Evolutionary conservation across 257 asterid genomes (phyloP).

Genomic region (Cordia subcordata): DNA sequence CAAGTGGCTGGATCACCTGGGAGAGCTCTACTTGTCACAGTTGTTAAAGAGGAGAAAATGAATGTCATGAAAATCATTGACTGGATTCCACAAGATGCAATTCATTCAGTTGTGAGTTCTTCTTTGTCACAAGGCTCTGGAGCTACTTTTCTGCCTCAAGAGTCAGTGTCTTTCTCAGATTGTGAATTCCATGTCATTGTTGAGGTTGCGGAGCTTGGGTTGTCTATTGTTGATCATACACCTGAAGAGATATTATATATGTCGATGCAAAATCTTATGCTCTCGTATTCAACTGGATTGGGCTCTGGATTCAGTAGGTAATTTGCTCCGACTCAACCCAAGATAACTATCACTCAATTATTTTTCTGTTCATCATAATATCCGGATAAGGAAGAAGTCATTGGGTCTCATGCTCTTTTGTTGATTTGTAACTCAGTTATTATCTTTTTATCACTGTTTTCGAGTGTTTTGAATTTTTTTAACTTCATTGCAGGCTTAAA

Average conservation of each 20-base stretch:
- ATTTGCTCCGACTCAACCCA: constrained; percentile 14
- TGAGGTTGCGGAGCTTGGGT: constrained; percentile 91
- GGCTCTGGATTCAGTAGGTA: constrained; percentile 96
- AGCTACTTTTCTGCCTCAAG: constrained; percentile 42
- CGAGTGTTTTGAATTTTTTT: constrained; percentile 16
- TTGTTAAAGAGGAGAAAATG: constrained; percentile 81
- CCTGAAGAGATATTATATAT: constrained; percentile 95
- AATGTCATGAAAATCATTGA: constrained; percentile 84
- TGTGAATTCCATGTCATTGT: constrained; percentile 82
- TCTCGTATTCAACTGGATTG: constrained; percentile 92
- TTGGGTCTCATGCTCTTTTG: neutral
- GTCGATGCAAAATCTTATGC: constrained; percentile 70
- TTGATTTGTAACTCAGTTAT: neutral
- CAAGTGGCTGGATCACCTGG: constrained; percentile 55
- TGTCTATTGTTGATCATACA: constrained; percentile 93
- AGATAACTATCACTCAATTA: neutral
- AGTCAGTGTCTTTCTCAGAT: constrained; percentile 44
- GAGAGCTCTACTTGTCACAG: constrained; percentile 59
- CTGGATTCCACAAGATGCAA: constrained; percentile 73
- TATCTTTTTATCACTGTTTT: constrained; percentile 15
- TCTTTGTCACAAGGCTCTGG: constrained; percentile 39
- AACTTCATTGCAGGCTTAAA: constrained; percentile 54
- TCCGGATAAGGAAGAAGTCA: neutral
- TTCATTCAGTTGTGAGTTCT: constrained; percentile 37
- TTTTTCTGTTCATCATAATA: too few relatives aligned